A percentile compares a stretch with the other conserved stretches of the same genome.
These are phyloP conservation scores for Aspergillus haitiensis DNA, from an alignment of 495 filamentous ascomycete genomes.

Conservation along the genomic window DNA sequence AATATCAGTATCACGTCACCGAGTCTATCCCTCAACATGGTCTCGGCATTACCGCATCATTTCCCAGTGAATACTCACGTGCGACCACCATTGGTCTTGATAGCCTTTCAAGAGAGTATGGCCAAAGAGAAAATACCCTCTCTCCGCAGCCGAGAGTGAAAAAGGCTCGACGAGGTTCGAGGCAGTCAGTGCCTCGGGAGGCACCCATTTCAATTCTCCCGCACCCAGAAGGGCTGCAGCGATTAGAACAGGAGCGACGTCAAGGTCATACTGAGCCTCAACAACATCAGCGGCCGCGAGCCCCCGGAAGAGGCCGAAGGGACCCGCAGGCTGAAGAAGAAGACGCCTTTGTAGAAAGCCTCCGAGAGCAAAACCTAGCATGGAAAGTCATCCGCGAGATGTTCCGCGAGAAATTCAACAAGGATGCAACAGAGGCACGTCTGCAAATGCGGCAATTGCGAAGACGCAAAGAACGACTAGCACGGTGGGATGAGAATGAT, in stretches of 20 bases:
- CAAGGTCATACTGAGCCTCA: slow-evolving; percentile 28
- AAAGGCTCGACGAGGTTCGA: slow-evolving; percentile 31
- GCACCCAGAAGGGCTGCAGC: slow-evolving; percentile 41
- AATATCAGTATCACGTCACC: slow-evolving; percentile 37
- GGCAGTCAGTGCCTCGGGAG: slow-evolving; percentile 29
- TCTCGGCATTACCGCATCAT: slow-evolving; percentile 42
- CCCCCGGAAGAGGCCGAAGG: slow-evolving; percentile 42
- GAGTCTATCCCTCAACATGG: slow-evolving; percentile 35
- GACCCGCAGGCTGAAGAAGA: slow-evolving; percentile 63
- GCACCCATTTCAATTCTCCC: slow-evolving; percentile 41
- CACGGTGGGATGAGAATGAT: slow-evolving; percentile 68
- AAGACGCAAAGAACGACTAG: slow-evolving; percentile 58
- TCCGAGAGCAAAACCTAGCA: slow-evolving; percentile 65
- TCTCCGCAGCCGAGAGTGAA: slow-evolving; percentile 33
- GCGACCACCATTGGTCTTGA: slow-evolving; percentile 29
- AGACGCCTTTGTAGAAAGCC: slow-evolving; percentile 61
- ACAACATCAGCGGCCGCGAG: slow-evolving; percentile 37
- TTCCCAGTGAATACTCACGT: slow-evolving; percentile 36
- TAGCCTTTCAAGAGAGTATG: slow-evolving; percentile 29
- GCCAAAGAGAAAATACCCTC: slow-evolving; percentile 26
- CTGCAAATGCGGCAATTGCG: slow-evolving; percentile 73
- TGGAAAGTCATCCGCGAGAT: slow-evolving; percentile 69
- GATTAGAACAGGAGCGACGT: slow-evolving; percentile 37
- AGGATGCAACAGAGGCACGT: slow-evolving; percentile 65
- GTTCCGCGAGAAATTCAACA: slow-evolving; percentile 62